Conservation (phyloP, 495 filamentous ascomycete species). For the Neurospora sp. region DNA sequence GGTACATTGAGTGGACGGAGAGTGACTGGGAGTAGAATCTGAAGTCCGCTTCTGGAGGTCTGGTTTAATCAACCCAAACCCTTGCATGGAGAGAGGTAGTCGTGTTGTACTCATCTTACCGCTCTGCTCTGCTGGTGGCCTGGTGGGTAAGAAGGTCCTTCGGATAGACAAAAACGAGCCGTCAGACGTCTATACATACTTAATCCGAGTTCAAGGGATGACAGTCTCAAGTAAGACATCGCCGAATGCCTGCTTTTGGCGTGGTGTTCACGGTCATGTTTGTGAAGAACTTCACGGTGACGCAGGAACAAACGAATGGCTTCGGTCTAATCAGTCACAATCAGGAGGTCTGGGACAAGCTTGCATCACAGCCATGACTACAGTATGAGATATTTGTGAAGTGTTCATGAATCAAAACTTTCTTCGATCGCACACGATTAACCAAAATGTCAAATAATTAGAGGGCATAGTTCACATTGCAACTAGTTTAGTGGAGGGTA, state of each 20-base stretch:
- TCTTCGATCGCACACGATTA: no score
- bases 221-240: not conserved
- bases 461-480: not conserved
- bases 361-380: not conserved
- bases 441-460: not conserved
- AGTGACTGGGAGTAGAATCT: not conserved
- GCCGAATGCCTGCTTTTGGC: not conserved
- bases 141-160: not conserved
- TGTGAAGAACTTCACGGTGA: not conserved
- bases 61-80: not conserved
- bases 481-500: not conserved
- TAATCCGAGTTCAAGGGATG: not conserved
- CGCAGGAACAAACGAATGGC: not conserved
- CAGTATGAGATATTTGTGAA: not conserved
- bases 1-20: not conserved
- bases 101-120: not conserved
- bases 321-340: no score
- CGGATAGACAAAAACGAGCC: not conserved
- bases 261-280: not conserved
- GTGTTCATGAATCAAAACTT: not conserved
- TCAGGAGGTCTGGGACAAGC: not conserved
- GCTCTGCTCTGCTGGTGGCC: not conserved
- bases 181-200: not conserved
- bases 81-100: not conserved
- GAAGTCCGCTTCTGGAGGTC: not conserved